Base-by-base conservation (phyloP, 768 basidiomycete genomes). In the Tylopilus sp. region DNA sequence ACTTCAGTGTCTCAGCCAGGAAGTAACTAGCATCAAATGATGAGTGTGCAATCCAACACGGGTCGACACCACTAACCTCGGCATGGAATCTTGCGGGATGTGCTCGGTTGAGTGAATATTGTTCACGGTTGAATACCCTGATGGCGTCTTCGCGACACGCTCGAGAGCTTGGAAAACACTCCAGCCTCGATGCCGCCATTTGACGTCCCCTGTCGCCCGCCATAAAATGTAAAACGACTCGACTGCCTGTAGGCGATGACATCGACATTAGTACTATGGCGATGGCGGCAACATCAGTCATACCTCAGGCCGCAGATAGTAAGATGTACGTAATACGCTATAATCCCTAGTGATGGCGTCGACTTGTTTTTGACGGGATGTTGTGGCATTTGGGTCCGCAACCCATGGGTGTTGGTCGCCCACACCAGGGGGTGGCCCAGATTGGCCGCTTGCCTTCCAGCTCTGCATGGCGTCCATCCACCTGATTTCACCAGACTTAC, bases 101-200 rank as follows among this genome's bases (percentile, higher is more conserved):
- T 74, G 71, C n/a, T 73, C 70, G 1, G 65, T 56, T 18, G 58
- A 47, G 23, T 81, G 75, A 12, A 86, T 85, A 13, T 72, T 67
- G 46, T 58, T 57, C 39, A 89, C 65, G 51, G 71, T 80, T 1
- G 86, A 79, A 58, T 86, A 91, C n/a, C 85, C 88, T 36, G 66
- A 70, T 1, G 70, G 54, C 1, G 81, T 85, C 63, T 76, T 81
- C 15, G 84, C 74, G 55, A 82, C 72, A 26, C 70, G 73, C 64
- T 85, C 78, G 21, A 91, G 76, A 6, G 85, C 79, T 55, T 84
- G 71, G 59, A 86, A 91, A 33, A 90, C 80, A 26, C 62, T 65
- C 86, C 87, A 88, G 2, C 83, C 88, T 45, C 81, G 77, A 40
- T 81, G 75, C 56, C 88, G 76, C 88, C 89, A 91, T 50, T 74